phyloP scores from a whole-genome alignment of 768 basidiomycete species.

The Rhodotorula graminis region DNA sequence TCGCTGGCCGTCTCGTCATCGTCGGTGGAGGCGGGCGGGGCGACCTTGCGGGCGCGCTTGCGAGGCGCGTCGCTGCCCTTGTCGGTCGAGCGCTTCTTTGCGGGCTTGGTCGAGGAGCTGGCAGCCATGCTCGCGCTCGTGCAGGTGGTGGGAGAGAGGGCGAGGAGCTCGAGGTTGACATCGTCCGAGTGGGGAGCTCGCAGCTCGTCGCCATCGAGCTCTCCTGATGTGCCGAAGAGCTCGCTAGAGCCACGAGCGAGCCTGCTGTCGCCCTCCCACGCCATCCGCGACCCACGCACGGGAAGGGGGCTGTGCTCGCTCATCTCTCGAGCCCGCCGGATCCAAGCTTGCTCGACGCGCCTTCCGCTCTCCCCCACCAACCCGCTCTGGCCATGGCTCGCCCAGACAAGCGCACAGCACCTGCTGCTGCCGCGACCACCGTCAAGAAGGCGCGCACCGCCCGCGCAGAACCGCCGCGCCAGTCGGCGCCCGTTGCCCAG shows the following conservation, averaged over 20 bases:
- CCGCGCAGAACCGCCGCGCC: not conserved
- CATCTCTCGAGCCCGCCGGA: not conserved
- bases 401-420: conserved; percentile 3
- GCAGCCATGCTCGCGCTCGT: not conserved
- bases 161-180: not conserved
- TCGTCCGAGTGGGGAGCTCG: not conserved
- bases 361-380: not conserved
- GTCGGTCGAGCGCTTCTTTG: not conserved
- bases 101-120: not conserved
- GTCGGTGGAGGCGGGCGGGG: not conserved
- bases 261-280: no score
- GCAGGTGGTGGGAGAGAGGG: no score
- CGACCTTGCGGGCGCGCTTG: not conserved
- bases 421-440: not conserved
- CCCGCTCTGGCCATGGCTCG: conserved; percentile 9
- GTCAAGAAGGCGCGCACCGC: conserved; percentile 17
- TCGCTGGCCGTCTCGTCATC: not conserved
- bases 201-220: not conserved
- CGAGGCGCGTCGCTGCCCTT: not conserved
- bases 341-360: not conserved
- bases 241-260: no score
- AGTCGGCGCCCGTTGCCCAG: not conserved
- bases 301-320: not conserved
- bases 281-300: not conserved
- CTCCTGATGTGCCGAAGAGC: no score